Evolutionary conservation across 2,329 filamentous ascomycete species (phyloP).

Genomic region (Trichoderma koningiopsis): DNA sequence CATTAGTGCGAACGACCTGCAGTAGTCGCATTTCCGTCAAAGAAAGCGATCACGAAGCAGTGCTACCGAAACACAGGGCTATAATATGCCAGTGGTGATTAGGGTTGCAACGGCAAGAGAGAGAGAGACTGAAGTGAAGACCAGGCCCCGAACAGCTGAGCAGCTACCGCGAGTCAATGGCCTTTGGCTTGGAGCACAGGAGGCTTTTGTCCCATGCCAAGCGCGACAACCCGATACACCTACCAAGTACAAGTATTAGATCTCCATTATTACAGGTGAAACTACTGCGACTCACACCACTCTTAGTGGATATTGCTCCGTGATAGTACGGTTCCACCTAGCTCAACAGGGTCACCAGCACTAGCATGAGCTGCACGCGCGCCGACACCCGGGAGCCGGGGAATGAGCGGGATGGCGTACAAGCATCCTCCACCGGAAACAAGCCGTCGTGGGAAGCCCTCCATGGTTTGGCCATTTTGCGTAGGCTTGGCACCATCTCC

Average conservation of each 20-base stretch:
- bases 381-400: constrained; percentile 23
- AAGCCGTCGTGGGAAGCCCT: constrained; percentile 4
- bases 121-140: not conserved
- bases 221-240: not conserved
- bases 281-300: not conserved
- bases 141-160: not conserved
- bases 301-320: constrained; percentile 9
- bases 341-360: not conserved
- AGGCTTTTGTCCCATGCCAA: not conserved
- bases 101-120: constrained; percentile 5
- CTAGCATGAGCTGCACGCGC: not conserved
- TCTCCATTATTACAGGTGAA: constrained; percentile 6
- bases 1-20: constrained; percentile 14
- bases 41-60: constrained; percentile 8
- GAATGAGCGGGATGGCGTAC: constrained; percentile 17
- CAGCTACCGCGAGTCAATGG: not conserved
- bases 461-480: not conserved
- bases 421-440: constrained; percentile 17
- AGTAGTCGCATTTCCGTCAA: constrained; percentile 1
- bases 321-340: not conserved
- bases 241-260: not conserved
- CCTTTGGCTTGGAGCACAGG: not conserved
- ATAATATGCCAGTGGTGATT: not conserved
- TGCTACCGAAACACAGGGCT: not conserved
- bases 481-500: not conserved